Evolutionary conservation across 441 rosid genomes (phyloP).

Genomic region (Syzygium malaccense): DNA sequence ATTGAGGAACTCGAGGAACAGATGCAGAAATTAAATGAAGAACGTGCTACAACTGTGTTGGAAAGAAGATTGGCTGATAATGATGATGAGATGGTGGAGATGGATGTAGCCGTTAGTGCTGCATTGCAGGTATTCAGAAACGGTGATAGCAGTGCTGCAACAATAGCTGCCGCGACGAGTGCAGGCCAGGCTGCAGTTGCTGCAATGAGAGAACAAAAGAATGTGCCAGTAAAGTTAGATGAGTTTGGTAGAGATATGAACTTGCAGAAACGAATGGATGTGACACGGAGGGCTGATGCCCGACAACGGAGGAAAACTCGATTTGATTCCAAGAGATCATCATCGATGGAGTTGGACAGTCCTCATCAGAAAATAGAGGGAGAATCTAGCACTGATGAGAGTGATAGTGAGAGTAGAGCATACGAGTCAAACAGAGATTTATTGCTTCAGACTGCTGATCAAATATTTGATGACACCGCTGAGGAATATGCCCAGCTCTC

Average conservation of each 20-base stretch:
- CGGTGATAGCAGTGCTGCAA: conserved; percentile 49
- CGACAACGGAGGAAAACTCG: conserved; percentile 58
- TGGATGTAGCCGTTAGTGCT: conserved; percentile 80
- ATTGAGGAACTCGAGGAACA: conserved; percentile 89
- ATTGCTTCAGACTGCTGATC: conserved; percentile 69
- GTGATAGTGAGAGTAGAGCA: conserved; percentile 81
- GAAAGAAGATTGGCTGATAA: conserved; percentile 84
- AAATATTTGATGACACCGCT: conserved; percentile 78
- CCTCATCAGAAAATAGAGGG: conserved; percentile 69
- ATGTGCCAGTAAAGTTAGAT: conserved; percentile 65
- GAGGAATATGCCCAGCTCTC: conserved; percentile 91
- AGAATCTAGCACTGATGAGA: conserved; percentile 93
- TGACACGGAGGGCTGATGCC: conserved; percentile 67
- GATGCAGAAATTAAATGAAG: conserved; percentile 75
- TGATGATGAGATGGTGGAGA: conserved; percentile 77
- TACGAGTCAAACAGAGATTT: conserved; percentile 58
- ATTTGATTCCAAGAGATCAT: conserved; percentile 59
- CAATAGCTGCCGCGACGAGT: conserved; percentile 53
- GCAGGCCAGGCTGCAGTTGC: conserved; percentile 76
- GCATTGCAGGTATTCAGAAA: conserved; percentile 56
- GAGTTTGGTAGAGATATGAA: conserved; percentile 88
- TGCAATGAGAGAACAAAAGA: conserved; percentile 45
- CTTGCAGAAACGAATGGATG: conserved; percentile 75
- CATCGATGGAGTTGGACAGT: conserved; percentile 54
- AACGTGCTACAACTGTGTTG: conserved; percentile 53